These are phyloP conservation scores for Ogataea haglerorum DNA, from an alignment of 805 yeast species.

Conservation along the genomic window DNA sequence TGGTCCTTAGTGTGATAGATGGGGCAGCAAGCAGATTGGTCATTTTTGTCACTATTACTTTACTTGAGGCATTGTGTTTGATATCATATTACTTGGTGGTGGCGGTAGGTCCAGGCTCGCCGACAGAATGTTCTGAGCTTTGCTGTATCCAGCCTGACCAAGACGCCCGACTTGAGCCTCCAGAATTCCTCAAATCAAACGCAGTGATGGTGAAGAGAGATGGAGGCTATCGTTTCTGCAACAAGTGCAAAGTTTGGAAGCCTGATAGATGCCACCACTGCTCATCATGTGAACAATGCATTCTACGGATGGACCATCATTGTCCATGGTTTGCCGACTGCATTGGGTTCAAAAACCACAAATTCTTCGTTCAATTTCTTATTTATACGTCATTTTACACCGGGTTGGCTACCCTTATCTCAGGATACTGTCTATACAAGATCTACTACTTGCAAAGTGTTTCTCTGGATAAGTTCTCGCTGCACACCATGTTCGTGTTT, in stretches of 20 bases:
- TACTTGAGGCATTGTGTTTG: slow-evolving; percentile 37
- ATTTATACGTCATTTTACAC: slow-evolving; percentile 50
- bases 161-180: slow-evolving; percentile 35
- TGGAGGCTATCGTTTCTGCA: slow-evolving; percentile 62
- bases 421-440: slow-evolving; percentile 41
- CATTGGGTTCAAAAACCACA: slow-evolving; percentile 78
- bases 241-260: slow-evolving; percentile 53
- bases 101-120: slow-evolving; percentile 61
- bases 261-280: slow-evolving; percentile 62
- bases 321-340: slow-evolving; percentile 93
- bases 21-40: slow-evolving; percentile 13
- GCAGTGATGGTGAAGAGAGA: slow-evolving; percentile 48
- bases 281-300: slow-evolving; percentile 44
- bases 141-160: slow-evolving; percentile 14
- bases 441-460: slow-evolving; percentile 40
- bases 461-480: slow-evolving; percentile 40
- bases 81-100: slow-evolving; percentile 54
- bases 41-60: slow-evolving; percentile 27
- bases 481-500: slow-evolving; percentile 60
- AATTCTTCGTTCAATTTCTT: slow-evolving; percentile 74
- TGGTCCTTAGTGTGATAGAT: slow-evolving; percentile 24
- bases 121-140: slow-evolving; percentile 51
- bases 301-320: slow-evolving; percentile 56
- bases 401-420: slow-evolving; percentile 36
- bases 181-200: slow-evolving; percentile 37